A percentile compares a stretch with the other conserved stretches of the same genome.
Evolutionary conservation across 495 filamentous ascomycete species (phyloP).

Genomic region (Physcia stellaris): DNA sequence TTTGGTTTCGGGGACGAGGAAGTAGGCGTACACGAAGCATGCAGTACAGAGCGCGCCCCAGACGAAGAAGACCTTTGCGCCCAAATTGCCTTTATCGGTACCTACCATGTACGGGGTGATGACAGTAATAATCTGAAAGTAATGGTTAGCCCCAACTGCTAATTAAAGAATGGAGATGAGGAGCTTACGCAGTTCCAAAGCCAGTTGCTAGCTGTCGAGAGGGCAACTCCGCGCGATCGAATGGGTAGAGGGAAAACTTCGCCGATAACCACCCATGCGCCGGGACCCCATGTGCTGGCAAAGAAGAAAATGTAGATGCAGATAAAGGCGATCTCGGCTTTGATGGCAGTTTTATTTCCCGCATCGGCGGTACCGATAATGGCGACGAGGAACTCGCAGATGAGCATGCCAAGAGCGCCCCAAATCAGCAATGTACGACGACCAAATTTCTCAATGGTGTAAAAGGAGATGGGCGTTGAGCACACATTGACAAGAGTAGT

Average conservation of each 20-base stretch:
- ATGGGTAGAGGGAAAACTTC: conserved; percentile 81
- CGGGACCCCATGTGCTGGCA: conserved; percentile 59
- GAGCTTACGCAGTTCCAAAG: conserved; percentile 54
- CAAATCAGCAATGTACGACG: conserved; percentile 72
- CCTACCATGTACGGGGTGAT: conserved; percentile 75
- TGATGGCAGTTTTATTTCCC: conserved; percentile 31
- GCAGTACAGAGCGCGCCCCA: conserved; percentile 59
- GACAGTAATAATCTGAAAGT: conserved; percentile 43
- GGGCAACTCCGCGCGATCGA: conserved; percentile 63
- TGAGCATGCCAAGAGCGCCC: conserved; percentile 65
- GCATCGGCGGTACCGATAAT: conserved; percentile 51
- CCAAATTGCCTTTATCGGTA: conserved; percentile 46
- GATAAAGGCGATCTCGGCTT: conserved; percentile 62
- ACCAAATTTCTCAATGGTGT: conserved; percentile 64
- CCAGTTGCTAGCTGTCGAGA: conserved; percentile 80
- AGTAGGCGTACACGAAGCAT: conserved; percentile 61
- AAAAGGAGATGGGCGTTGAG: conserved; percentile 74
- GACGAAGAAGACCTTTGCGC: conserved; percentile 71
- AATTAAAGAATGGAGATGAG: background rate
- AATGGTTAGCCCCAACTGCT: conserved; percentile 1
- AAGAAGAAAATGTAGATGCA: conserved; percentile 70
- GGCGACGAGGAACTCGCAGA: conserved; percentile 77
- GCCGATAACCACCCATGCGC: conserved; percentile 72
- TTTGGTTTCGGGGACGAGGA: conserved; percentile 77
- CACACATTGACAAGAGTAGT: conserved; percentile 75